Base-by-base conservation (phyloP, 2,329 filamentous ascomycete genomes). In the Colletotrichum cuscutae region DNA sequence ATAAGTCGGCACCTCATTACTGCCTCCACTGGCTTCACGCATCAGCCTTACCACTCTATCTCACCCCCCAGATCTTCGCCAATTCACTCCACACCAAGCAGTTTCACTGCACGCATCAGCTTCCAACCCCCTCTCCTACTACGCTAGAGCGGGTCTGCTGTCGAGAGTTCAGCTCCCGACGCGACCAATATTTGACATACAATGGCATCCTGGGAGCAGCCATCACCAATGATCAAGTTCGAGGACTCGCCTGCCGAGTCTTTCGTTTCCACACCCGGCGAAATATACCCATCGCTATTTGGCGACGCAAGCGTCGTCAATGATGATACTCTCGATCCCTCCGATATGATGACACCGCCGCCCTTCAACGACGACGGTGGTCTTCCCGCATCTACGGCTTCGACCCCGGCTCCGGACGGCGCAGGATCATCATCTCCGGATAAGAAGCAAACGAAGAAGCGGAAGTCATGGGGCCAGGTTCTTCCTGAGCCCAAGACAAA, bases 391-490 rank as follows among this genome's bases (percentile, higher is more conserved):
- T 60, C 72, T 8, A 64, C 64, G 5, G 68, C 76, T 5, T 58
- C 76, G 7, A 68, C 77, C 1, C 59, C 65, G 0, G 59, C 60
- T 6, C 53, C 42, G 7, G 11, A 53, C 5, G 54, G 24, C 1
- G 32, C 15, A n/a, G 62, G 52, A 24, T 46, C 67, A 13, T 28
- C 28, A 9, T 71, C 78, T 1, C 72, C 79, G 0, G 89, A 92
- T 1, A 94, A 94, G 88, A 97, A 94, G 86, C 88, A 89, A 1
- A 85, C 89, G 46, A 98, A 98, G 90, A 98, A 98, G 90, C 89
- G 97, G 79, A 99, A 98, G 86, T 98, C 97, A 61, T 99, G 97
- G 97, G 97, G 97, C 62, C 97, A 99, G 84, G 94, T 97, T 82
- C 91, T 98, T 53, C 97, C 97, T 22, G 94, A 97, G 80, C 97